Evolutionary conservation across 2,329 filamentous ascomycete species (phyloP), one percentile per base, ranked within the genome.

Genomic region (Aschersonia sp.): DNA sequence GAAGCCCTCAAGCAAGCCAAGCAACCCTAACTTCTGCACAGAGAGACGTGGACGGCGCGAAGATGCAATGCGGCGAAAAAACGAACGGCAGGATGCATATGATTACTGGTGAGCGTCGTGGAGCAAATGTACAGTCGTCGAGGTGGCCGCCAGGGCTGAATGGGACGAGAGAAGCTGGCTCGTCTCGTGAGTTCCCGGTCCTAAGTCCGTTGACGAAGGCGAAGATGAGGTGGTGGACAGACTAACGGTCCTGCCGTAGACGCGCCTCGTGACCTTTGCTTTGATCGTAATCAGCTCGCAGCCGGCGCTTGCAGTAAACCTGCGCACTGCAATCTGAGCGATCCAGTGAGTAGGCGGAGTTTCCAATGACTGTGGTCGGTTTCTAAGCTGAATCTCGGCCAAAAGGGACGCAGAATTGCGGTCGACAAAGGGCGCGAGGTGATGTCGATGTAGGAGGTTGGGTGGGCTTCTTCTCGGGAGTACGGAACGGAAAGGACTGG

Each of bases 401-500:
- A 22, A 22, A 22, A 22, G 22, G 22, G 22, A 22, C 22, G 22
- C 22, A 22, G 22, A 22, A 2, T 22, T 22, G 22, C 22, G 22
- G 22, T 22, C 22, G 22, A 22, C 22, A 22, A 22, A 22, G 22
- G 22, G 4, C 22, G 22, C 22, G 22, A 22, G 22, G 22, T 22
- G 22, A 22, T 22, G 22, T 22, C 22, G 22, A 22, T 22, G 22
- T 22, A 22, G 22, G 22, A 22, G 22, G 22, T 22, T 22, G 22
- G 22, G 22, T 22, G 22, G 22, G 22, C 22, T 22, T 22, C 35
- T 37, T 37, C 8, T 37, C 35, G 35, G 12, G 4, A 37, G 12
- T 9, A 37, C 2, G 35, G 8, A 37, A 42, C 44, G 46, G 49
- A 48, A 50, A 48, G 30, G 49, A 50, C 44, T 44, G 32, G 49